A percentile compares a stretch with the other conserved stretches of the same genome.
phyloP scores from a whole-genome alignment of 2,329 filamentous ascomycete species.

The Colletotrichum nymphaeae region DNA sequence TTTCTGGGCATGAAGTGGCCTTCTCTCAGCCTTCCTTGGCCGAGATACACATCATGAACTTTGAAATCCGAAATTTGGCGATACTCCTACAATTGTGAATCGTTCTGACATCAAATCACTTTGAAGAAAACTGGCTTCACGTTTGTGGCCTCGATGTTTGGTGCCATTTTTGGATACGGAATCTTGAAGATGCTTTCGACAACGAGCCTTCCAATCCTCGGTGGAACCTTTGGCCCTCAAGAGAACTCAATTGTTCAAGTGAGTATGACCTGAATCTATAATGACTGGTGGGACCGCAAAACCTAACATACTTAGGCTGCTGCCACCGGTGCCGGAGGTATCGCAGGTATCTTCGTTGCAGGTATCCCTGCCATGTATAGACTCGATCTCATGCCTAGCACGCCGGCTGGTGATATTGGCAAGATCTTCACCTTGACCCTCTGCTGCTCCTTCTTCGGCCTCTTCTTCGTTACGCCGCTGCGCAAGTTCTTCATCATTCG shows the following conservation, averaged over 20 bases:
- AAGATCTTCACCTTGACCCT: conserved; percentile 70
- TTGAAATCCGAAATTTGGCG: not conserved
- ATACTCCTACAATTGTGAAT: not conserved
- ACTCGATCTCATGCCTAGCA: conserved; percentile 59
- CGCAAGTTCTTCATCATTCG: conserved; percentile 78
- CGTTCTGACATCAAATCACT: not conserved
- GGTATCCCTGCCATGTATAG: conserved; percentile 71
- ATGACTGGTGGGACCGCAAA: no score
- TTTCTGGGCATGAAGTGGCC: no score
- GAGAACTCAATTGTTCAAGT: conserved; percentile 55
- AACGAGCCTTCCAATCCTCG: conserved; percentile 61
- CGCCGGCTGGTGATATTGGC: conserved; percentile 66
- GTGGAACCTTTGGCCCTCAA: conserved; percentile 67
- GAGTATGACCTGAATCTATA: fast-evolving
- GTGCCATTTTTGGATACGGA: conserved; percentile 69
- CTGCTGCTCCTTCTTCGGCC: conserved; percentile 72
- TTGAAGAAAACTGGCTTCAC: conserved; percentile 62
- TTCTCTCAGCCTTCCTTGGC: no score
- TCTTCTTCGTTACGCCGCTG: conserved; percentile 71
- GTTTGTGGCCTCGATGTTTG: conserved; percentile 59
- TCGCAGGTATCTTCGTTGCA: conserved; percentile 68
- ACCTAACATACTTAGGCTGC: conserved; percentile 56
- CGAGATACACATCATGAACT: no score
- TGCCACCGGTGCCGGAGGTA: conserved; percentile 69
- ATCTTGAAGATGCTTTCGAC: conserved; percentile 66